Evolutionary conservation across 768 basidiomycete species (phyloP).

Genomic region (Serendipita sp.): DNA sequence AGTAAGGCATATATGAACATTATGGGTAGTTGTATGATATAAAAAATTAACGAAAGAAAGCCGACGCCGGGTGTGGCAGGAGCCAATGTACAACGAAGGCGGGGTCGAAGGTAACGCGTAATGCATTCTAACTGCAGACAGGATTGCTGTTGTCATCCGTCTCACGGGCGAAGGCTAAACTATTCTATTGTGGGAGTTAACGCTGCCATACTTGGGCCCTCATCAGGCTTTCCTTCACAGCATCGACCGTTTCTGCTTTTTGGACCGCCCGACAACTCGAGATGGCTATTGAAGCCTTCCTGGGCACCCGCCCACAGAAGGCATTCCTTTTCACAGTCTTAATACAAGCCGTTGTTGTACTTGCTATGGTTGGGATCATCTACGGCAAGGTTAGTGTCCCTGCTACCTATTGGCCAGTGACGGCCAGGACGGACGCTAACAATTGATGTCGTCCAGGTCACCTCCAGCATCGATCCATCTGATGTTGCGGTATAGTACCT

Average conservation of each 20-base stretch:
- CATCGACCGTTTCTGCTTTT: not conserved
- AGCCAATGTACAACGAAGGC: too few relatives aligned
- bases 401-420: not conserved
- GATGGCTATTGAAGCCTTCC: conserved; percentile 57
- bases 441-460: not conserved
- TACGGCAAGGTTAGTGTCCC: conserved; percentile 33
- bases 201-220: not conserved
- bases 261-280: not conserved
- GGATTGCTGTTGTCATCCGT: too few relatives aligned
- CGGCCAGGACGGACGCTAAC: not conserved
- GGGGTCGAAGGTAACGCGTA: too few relatives aligned
- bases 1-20: too few relatives aligned
- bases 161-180: too few relatives aligned
- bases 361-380: conserved; percentile 55
- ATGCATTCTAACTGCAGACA: too few relatives aligned
- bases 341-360: conserved; percentile 60
- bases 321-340: conserved; percentile 56
- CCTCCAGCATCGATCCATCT: not conserved
- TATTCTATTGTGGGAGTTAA: too few relatives aligned
- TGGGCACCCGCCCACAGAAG: conserved; percentile 56
- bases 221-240: not conserved
- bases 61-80: too few relatives aligned
- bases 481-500: conserved; percentile 14
- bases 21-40: too few relatives aligned
- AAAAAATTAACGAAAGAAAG: too few relatives aligned